Conservation (phyloP, 2,329 filamentous ascomycete genomes). For the Coniochaeta sp. region DNA sequence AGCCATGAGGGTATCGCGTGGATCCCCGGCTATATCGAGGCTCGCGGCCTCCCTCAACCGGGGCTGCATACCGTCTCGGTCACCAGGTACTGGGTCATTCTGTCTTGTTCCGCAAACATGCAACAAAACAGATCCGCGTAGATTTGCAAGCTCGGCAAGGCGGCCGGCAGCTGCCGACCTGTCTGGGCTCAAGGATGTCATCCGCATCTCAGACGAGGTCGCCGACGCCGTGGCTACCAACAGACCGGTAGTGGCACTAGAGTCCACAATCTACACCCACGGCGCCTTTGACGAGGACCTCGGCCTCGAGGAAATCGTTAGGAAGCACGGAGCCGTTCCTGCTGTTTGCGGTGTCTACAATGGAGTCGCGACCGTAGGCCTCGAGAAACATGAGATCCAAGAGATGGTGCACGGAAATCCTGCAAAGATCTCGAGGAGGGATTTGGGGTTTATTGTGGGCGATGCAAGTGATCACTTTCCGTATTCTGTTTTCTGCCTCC, state of each 20-base stretch:
- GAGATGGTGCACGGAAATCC: slow-evolving; percentile 66
- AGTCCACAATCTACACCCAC: slow-evolving; percentile 97
- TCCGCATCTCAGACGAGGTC: slow-evolving; percentile 77
- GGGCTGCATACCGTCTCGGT: background rate
- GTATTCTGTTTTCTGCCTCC: background rate
- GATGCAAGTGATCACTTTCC: slow-evolving; percentile 44
- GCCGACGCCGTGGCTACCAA: slow-evolving; percentile 64
- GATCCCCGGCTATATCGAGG: background rate
- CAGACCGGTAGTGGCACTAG: slow-evolving; percentile 82
- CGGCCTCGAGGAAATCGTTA: slow-evolving; percentile 73
- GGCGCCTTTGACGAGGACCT: slow-evolving; percentile 69
- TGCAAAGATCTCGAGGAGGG: slow-evolving; percentile 78
- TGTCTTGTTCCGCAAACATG: background rate
- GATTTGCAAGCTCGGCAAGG: background rate
- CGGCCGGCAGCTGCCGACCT: slow-evolving; percentile 4
- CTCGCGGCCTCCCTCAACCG: background rate
- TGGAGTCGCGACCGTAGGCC: slow-evolving; percentile 74
- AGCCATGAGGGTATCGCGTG: background rate
- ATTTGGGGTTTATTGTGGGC: slow-evolving; percentile 75
- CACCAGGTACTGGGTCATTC: background rate
- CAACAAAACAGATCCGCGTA: background rate
- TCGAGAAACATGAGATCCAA: slow-evolving; percentile 64
- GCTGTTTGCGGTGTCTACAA: slow-evolving; percentile 86
- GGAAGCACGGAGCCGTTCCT: slow-evolving; percentile 73
- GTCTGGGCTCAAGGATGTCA: slow-evolving; percentile 34